Evolutionary conservation across 2,329 filamentous ascomycete genomes (phyloP).

Genomic region (Botrytis fabae): DNA sequence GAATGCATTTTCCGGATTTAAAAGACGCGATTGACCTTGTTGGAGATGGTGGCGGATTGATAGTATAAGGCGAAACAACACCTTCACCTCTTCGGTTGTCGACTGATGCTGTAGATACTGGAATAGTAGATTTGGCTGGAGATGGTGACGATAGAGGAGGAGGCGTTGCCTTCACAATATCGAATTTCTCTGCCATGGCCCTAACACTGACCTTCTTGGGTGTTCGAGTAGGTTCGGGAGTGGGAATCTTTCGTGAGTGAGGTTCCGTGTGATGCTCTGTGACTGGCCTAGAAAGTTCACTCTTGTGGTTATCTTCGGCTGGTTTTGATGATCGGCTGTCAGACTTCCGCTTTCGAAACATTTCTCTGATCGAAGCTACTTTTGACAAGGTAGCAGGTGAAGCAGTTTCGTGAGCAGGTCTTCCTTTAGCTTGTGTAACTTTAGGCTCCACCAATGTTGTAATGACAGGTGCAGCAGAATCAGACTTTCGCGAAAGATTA

Average conservation of each 20-base stretch:
- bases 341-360: slow-evolving; percentile 19
- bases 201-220: slow-evolving; percentile 32
- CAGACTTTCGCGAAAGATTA: neutral
- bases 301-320: slow-evolving; percentile 6
- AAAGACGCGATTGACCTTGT: slow-evolving; percentile 33
- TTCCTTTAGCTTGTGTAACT: neutral
- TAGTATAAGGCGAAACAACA: slow-evolving; percentile 37
- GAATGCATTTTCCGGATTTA: slow-evolving; percentile 29
- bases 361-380: slow-evolving; percentile 21
- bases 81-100: slow-evolving; percentile 15
- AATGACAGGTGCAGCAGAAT: neutral
- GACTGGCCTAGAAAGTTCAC: neutral
- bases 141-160: slow-evolving; percentile 27
- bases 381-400: slow-evolving; percentile 16
- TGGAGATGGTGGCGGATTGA: slow-evolving; percentile 34
- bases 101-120: slow-evolving; percentile 13
- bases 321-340: slow-evolving; percentile 12
- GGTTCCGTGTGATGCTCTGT: neutral
- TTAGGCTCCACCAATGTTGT: neutral
- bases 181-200: slow-evolving; percentile 38
- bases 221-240: neutral
- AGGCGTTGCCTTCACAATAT: slow-evolving; percentile 24
- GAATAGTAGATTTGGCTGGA: slow-evolving; percentile 13
- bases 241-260: neutral
- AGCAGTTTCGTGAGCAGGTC: neutral